A percentile compares a stretch with the other conserved stretches of the same genome.
These are phyloP conservation scores for Annulohypoxylon moriforme DNA, from an alignment of 495 filamentous ascomycete genomes.

Conservation along the genomic window DNA sequence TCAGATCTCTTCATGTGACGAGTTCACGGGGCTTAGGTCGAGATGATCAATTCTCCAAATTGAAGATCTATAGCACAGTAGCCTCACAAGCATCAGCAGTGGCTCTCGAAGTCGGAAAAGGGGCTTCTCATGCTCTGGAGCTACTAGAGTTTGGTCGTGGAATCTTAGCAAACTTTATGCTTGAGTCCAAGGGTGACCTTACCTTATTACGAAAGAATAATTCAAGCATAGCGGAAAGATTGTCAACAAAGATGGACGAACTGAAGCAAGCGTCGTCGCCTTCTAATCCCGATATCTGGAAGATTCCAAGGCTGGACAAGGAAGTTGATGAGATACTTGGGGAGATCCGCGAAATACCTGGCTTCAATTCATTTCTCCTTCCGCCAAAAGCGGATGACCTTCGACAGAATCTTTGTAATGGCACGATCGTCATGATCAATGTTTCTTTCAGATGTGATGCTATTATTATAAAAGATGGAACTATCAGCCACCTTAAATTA, in stretches of 20 bases:
- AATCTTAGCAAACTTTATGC: neutral
- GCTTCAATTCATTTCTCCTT: neutral
- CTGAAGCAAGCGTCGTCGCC: neutral
- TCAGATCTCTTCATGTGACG: no score
- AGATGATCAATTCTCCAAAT: no score
- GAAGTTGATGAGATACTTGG: neutral
- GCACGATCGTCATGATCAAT: neutral
- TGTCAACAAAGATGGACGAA: no score
- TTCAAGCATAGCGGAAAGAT: no score
- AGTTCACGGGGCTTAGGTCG: no score
- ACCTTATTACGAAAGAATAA: neutral
- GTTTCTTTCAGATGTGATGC: neutral
- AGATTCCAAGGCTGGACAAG: neutral
- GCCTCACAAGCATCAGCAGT: no score
- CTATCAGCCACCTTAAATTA: neutral
- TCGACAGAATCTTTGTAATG: neutral
- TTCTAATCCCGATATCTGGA: neutral
- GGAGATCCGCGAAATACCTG: neutral
- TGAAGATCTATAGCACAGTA: no score
- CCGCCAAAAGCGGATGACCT: neutral
- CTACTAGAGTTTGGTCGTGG: neutral
- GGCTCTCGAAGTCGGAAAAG: neutral
- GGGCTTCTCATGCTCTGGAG: neutral
- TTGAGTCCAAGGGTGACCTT: neutral
- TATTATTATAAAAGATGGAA: neutral